Conservation (phyloP, 441 rosid genomes). For the Erodium trifolium region DNA sequence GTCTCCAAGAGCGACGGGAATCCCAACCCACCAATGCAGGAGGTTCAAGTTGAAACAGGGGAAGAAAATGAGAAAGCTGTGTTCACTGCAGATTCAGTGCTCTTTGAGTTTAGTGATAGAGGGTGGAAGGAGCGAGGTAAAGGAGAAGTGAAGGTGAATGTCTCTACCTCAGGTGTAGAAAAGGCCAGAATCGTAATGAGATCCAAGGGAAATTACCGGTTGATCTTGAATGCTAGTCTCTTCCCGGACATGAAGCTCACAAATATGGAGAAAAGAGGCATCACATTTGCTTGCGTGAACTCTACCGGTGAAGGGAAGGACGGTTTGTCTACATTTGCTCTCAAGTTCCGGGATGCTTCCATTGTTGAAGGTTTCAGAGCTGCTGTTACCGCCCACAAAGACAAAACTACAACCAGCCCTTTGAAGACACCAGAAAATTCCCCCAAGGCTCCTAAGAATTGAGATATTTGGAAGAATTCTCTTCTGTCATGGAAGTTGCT, state of each 20-base stretch:
- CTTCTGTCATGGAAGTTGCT: too few species aligned
- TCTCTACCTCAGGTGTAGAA: conserved; percentile 39
- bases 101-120: conserved; percentile 65
- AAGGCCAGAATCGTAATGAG: conserved; percentile 81
- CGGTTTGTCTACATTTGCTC: conserved; percentile 62
- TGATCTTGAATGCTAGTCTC: conserved; percentile 77
- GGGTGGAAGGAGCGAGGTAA: conserved; percentile 95
- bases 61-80: conserved; percentile 71
- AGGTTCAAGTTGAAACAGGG: conserved; percentile 75
- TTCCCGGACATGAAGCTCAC: conserved; percentile 86
- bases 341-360: conserved; percentile 67
- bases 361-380: conserved; percentile 53
- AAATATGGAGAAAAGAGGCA: conserved; percentile 76
- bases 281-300: conserved; percentile 80
- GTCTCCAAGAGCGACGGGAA: conserved; percentile 44
- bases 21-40: conserved; percentile 57
- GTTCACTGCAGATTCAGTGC: conserved; percentile 63
- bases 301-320: conserved; percentile 46
- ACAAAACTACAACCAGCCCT: conserved; percentile 9
- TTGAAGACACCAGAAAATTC: too few species aligned
- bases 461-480: too few species aligned
- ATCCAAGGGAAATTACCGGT: conserved; percentile 72
- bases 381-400: conserved; percentile 48
- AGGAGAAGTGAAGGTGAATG: conserved; percentile 80
- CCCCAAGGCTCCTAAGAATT: conserved; percentile 6